Base-by-base conservation (phyloP, 2,329 filamentous ascomycete genomes). In the Colletotrichum musae region DNA sequence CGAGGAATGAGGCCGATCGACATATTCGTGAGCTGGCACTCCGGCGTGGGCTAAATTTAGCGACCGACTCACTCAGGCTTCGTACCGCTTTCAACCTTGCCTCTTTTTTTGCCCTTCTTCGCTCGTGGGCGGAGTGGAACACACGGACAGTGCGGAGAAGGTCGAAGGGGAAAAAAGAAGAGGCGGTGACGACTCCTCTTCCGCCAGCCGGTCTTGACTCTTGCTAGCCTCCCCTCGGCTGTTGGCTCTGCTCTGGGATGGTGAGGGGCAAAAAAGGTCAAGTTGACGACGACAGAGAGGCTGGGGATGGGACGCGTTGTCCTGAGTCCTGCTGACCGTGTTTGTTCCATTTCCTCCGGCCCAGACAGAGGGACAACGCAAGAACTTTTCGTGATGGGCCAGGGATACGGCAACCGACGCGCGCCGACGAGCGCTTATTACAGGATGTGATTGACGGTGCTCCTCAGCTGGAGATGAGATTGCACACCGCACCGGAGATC, bases 81-180 rank as follows among this genome's bases (percentile, higher is more conserved):
- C 43, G 28, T 62, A 53, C 45, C 48, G 61, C 45, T 66, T 56
- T 66, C 56, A 43, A 66, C 54, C 32, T 53, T 53, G 54, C 66
- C 57, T 58, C 43, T 41, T 57, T 61, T 36, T 66, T 50, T 43
- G 64, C 62, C 54, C 39, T 52, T 59, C 24, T 26, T 64, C 56
- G 59, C 60, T 10, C 59, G 57, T 47, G 57, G 58, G 50, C 52
- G 58, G 32, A 70, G 68, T 70, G 68, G 64, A 50, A 70, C 68
- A 70, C 58, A 70, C 56, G 59, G 60, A 54, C 66, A 62, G 66
- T 71, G 66, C 69, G 69, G 61, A 70, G 66, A 66, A 66, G 45
- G 28, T 4, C 36, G 36, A 53, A 26, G 53, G 26, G 41, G 9
- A 47, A 58, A 50, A 53, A 64, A 50, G 26, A 66, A 69, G 66